phyloP scores from a whole-genome alignment of 106 monocot species.

The Dactylorhiza incarnata region DNA sequence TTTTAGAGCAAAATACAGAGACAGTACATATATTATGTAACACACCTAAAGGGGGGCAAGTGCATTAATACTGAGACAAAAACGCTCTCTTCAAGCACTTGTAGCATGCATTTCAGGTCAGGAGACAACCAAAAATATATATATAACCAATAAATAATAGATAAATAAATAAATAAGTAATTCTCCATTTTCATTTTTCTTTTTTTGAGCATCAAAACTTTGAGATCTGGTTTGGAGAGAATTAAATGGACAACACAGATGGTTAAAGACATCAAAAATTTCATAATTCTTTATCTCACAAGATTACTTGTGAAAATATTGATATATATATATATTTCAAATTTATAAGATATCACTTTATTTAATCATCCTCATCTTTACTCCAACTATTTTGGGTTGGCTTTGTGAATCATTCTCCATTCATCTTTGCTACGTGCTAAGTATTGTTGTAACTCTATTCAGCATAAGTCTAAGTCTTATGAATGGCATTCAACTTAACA shows the following conservation, averaged over 20 bases:
- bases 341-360: not conserved
- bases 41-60: not conserved
- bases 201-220: too few species aligned
- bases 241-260: not conserved
- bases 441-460: not conserved
- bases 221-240: not conserved
- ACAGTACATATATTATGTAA: not conserved
- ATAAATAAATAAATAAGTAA: not conserved
- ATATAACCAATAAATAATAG: not conserved
- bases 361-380: not conserved
- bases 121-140: too few species aligned
- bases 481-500: not conserved
- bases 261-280: not conserved
- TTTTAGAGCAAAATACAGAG: not conserved
- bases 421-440: not conserved
- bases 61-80: too few species aligned
- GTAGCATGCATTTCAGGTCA: too few species aligned
- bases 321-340: not conserved
- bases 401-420: not conserved
- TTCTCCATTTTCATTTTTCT: too few species aligned
- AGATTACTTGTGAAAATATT: not conserved
- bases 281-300: not conserved
- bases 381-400: not conserved
- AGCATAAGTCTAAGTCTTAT: not conserved
- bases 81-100: too few species aligned